Evolutionary conservation across 352 stramenopile species (phyloP), one percentile per base, ranked within the genome.

Genomic region (Pythium insidiosum): DNA sequence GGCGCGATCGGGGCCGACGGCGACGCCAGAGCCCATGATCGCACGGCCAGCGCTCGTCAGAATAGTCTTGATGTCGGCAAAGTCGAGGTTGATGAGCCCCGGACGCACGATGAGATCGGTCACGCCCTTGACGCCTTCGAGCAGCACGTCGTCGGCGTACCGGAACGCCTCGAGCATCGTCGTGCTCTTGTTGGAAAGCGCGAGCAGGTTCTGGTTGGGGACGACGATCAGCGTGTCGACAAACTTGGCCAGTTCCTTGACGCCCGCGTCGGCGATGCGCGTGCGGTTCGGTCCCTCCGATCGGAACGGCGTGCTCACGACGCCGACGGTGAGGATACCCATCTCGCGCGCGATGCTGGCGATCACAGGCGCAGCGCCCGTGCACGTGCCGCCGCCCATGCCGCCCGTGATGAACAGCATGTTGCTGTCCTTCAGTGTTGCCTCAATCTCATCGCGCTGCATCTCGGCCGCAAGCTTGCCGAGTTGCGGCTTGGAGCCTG

Each of bases 221-320:
- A 98, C 91, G 12, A 98, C 78, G 58, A 98, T 98, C 16, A 98
- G 47, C 25, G 95, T 98, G 63, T 98, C 95, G 9, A 98, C 92
- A 40, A 83, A 84, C 51, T 96, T 80, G 35, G 88, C 66, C 33
- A 98, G 72, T 42, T 95, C 78, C 56, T 95, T 84, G 34, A 97
- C 91, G 11, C 87, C 93, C 31, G 78, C 81, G 53, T 96, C 82
- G 9, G 94, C 94, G 47, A 98, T 74, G n/a, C 82, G 68, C 63
- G 96, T 97, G 16, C 95, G 76, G 50, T 96, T 95, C 6, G 83
- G 81, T 11, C 95, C 95, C 67, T 98, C 94, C 38, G 96, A 98
- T 5, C 83, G 80, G 68, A 98, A 98, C 20, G 93, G 93, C 44
- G 95, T 98, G 55, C 88, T 98, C 28, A 98, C 94, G 6, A 98